These are phyloP conservation scores for Clarireedia paspali DNA, from an alignment of 2,329 filamentous ascomycete genomes.

Conservation along the genomic window DNA sequence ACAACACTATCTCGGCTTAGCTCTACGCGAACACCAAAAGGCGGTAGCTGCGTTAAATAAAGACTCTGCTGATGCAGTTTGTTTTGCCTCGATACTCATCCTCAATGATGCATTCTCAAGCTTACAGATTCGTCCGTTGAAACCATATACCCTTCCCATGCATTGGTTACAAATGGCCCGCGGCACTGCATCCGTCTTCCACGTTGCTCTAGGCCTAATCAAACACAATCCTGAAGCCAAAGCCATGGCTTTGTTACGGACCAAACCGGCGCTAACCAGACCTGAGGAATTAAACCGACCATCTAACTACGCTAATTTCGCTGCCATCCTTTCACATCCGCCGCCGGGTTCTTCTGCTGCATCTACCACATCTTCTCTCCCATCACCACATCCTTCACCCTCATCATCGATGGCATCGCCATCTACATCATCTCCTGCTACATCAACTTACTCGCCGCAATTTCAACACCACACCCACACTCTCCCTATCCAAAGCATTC, in stretches of 20 bases:
- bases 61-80: constrained; percentile 11
- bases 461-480: background rate
- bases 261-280: constrained; percentile 4
- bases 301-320: background rate
- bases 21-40: constrained; percentile 13
- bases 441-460: background rate
- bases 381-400: background rate
- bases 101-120: constrained; percentile 13
- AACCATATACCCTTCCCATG: constrained; percentile 15
- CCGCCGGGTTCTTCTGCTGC: background rate
- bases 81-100: constrained; percentile 13
- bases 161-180: constrained; percentile 13
- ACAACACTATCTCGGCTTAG: constrained; percentile 11
- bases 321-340: constrained; percentile 1
- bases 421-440: background rate
- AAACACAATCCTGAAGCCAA: constrained; percentile 8
- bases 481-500: background rate
- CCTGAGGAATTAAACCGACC: constrained; percentile 7
- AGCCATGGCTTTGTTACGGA: constrained; percentile 9
- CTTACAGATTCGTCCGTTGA: constrained; percentile 12
- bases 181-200: constrained; percentile 12
- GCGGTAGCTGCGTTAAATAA: constrained; percentile 8
- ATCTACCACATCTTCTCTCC: background rate
- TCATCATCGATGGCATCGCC: background rate
- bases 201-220: constrained; percentile 5